Evolutionary conservation across 2,329 filamentous ascomycete genomes (phyloP), one percentile per base, ranked within the genome.

Genomic region (Alternaria sp.): DNA sequence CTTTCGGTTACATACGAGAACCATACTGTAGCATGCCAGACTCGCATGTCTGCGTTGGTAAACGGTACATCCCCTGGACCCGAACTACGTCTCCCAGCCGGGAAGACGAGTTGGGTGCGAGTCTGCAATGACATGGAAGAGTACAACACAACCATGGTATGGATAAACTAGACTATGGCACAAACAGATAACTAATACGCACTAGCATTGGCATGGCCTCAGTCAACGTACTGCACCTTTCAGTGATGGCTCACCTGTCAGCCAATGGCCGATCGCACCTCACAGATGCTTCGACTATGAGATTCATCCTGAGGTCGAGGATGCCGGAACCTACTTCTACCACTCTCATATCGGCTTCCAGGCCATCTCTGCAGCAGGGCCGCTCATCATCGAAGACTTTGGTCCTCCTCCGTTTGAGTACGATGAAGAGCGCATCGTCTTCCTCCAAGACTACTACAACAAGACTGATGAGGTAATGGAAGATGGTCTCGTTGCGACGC

Each of bases 211-310:
- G 89, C 89, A 91, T 77, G 89, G 89, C 12, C 81, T 91, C 9
- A 85, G 83, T 15, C 86, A 88, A 73, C 80, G 84, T 30, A 82
- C 85, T 30, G 86, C 88, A 1, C 87, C 88, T 0, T 91, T 90
- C 76, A 87, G 88, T 1, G 89, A 91, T 67, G 89, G 89, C 5
- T 84, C 87, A 0, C 87, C 88, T 1, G 88, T 86, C 2, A 84
- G 84, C 17, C 89, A 91, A 68, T 91, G 89, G 89, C 88, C 89
- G 0, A 90, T 91, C 40, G 84, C 87, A 0, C 83, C 88, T 0
- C 77, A 81, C 1, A 83, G 87, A 62, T 91, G 86, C 77, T 91
- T 91, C 74, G 89, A 91, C 78, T 91, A 91, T 71, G 88, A 91
- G 70, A 78, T 91, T 4, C 82, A 82, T 15, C 84, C 87, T 0